Conservation (phyloP, 192 early-diverging fungal genomes). For the Gonapodya prolifera region DNA sequence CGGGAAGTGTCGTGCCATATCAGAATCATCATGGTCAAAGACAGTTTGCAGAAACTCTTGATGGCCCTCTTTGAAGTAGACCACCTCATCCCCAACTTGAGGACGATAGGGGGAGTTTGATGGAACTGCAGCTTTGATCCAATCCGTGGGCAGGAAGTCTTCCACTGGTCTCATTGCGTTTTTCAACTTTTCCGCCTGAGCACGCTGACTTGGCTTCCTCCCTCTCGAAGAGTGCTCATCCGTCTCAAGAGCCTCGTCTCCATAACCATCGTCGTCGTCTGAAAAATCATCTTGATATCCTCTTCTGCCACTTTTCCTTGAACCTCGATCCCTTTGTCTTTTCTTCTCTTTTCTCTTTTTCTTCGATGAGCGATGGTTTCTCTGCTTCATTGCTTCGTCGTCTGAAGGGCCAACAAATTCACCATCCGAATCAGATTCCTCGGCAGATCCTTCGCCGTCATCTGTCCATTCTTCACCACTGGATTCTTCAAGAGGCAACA, state of each 20-base stretch:
- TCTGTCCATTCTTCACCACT: background rate
- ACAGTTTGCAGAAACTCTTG: conserved; percentile 33
- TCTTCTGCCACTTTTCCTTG: background rate
- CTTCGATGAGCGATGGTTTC: conserved; percentile 14
- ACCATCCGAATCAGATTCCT: conserved; percentile 1
- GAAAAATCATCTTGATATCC: background rate
- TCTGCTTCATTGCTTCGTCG: conserved; percentile 14
- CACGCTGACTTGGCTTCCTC: conserved; percentile 8
- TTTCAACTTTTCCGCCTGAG: background rate
- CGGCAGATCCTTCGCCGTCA: background rate
- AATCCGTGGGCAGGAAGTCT: conserved; percentile 31
- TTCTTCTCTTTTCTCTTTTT: conserved; percentile 22
- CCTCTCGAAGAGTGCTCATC: background rate
- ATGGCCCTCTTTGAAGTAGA: conserved; percentile 43
- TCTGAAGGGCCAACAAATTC: conserved; percentile 21
- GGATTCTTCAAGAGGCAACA: background rate
- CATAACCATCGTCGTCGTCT: conserved; percentile 8
- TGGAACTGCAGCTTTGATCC: conserved; percentile 29
- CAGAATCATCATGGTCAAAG: conserved; percentile 18
- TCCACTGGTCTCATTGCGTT: background rate
- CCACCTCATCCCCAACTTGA: conserved; percentile 45
- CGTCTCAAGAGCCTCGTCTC: background rate
- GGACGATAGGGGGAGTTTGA: conserved; percentile 43
- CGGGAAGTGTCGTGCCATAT: background rate
- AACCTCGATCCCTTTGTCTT: background rate